Conservation (phyloP, 2,329 filamentous ascomycete species). For the Fusarium marasasianum region DNA sequence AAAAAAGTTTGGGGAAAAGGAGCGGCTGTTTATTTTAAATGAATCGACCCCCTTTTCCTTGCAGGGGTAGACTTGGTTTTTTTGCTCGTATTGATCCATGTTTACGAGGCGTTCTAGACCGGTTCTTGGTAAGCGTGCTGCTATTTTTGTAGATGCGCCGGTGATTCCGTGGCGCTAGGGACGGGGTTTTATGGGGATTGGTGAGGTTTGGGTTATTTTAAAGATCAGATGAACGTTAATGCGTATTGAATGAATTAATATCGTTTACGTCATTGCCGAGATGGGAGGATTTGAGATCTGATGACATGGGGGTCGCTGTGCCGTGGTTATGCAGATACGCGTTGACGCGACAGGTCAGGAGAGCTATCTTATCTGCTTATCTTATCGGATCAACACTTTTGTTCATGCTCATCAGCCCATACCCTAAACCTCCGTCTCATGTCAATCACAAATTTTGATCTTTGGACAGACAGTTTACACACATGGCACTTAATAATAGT, state of each 20-base stretch:
- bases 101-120: slow-evolving; percentile 13
- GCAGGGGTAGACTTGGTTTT: not conserved
- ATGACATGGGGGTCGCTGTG: not conserved
- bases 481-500: fast-evolving
- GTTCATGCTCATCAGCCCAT: fast-evolving
- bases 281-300: not conserved
- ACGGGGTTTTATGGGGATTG: not conserved
- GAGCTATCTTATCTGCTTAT: not conserved
- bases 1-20: not conserved
- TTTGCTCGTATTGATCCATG: slow-evolving; percentile 12
- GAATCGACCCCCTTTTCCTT: slow-evolving; percentile 4
- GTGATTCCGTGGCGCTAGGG: not conserved
- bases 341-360: not conserved
- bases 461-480: fast-evolving
- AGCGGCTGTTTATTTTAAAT: slow-evolving; percentile 16
- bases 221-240: slow-evolving; percentile 1
- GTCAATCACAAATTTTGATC: fast-evolving
- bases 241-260: not conserved
- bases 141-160: slow-evolving; percentile 7
- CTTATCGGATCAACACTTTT: not conserved
- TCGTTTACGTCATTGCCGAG: not conserved
- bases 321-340: not conserved
- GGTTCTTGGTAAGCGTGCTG: not conserved
- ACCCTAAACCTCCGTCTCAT: not conserved
- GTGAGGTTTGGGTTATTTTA: not conserved